Evolutionary conservation across 2,329 filamentous ascomycete genomes (phyloP), one percentile per base, ranked within the genome.

Genomic region (Clonostachys byssicola): DNA sequence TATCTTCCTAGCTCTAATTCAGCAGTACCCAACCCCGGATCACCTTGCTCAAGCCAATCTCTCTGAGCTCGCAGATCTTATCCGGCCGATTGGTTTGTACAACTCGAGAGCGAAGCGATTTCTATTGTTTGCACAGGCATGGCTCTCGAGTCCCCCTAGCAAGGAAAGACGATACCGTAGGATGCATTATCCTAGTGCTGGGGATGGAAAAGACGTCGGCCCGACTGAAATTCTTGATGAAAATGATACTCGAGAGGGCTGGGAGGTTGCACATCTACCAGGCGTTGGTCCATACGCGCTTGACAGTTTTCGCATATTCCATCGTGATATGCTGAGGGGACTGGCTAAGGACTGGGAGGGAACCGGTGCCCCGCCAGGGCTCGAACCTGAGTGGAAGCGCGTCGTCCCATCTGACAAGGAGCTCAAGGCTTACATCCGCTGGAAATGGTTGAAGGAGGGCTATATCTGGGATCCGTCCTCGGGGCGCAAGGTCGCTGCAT

Each of bases 311-410:
- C 46, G 46, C 12, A 48, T 48, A 18, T 48, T 48, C 34, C 46
- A 48, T 33, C 46, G 46, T 17, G 46, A 48, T 20, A 40, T 44
- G 13, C 34, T 48, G 20, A 23, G 46, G 14, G 46, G 46, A 9
- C 18, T 48, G 10, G 46, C 46, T 5, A 18, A 18, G 17, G 46
- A 48, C 35, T 45, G 46, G 46, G 42, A 44, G 5, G 46, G 46
- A 5, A 33, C 34, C 12, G 46, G 42, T 20, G 34, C 34, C 14
- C 4, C 30, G 3, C 6, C 17, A 10, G 46, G 35, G 6, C 41
- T 48, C 20, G 46, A 48, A 36, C 46, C 46, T 12, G 46, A 48
- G 42, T 48, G 46, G 46, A 48, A 48, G 42, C 20, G 46, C 20
- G 46, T 48, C 17, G 10, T 48, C 16, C 46, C 46, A 6, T 17